Base-by-base conservation (phyloP, 306 rosid genomes). In the Cajanus cajan region DNA sequence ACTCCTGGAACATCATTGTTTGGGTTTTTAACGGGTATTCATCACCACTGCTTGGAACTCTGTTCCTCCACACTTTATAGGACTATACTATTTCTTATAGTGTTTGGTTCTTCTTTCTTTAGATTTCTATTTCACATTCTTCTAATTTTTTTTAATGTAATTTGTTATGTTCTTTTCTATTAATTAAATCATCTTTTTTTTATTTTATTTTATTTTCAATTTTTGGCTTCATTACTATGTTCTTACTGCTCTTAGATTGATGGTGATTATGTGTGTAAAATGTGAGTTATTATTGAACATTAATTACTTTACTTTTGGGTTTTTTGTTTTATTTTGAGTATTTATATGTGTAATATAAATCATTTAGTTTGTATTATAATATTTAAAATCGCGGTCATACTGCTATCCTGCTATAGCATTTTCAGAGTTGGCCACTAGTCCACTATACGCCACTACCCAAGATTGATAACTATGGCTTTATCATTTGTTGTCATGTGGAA, bases 401-500 rank as follows among this genome's bases (percentile, higher is more conserved):
- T 2, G 5, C 22, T 14, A 28, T 31, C 21, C 19, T 2, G 41
- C 37, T 13, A 12, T 28, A 25, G n/a, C 0, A 1, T 59, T 31
- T 61, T 61, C 1, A 31, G 67, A 61, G 67, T 28, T 13, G 13
- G 39, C 9, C n/a, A 7, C 41, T 31, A 14, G 13, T 16, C 18
- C 7, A 3, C 41, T 31, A 14, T 5, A 0, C 7, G 0, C 0
- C 3, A 8, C 68, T 15, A 33, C 7, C 2, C 5, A 2, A 22
- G 33, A 57, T 57, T 57, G 3, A 24, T 57, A 10, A 57, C 64
- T 11, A 11, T 57, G 16, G 64, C 7, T 57, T 22, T 24, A 24
- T 57, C 64, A 57, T 9, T 52, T 44, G 33, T 50, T 84, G 72
- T 73, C 75, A 64, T 54, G 11, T 82, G 25, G 74, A 52, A 65